phyloP scores from a whole-genome alignment of 257 asterid species.

The Solanum okadae region DNA sequence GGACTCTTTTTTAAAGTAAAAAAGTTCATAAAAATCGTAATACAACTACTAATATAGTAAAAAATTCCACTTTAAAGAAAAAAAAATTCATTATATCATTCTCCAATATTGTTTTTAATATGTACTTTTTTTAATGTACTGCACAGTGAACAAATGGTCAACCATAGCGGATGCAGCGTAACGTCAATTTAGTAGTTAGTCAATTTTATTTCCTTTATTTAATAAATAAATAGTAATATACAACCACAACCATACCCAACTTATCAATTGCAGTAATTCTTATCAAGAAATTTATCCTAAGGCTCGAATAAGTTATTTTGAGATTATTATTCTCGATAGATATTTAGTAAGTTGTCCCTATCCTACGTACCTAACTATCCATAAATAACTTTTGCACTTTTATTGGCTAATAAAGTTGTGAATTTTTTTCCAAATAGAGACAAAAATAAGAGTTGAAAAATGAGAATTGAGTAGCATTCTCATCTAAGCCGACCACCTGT shows the following conservation, averaged over 20 bases:
- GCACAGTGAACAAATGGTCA: background rate
- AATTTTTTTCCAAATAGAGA: background rate
- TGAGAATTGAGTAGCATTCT: background rate
- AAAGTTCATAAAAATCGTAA: background rate
- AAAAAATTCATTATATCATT: too few relatives aligned
- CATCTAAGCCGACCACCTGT: background rate
- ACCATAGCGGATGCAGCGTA: background rate
- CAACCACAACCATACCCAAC: background rate
- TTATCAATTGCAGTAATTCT: background rate
- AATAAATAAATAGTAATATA: too few relatives aligned
- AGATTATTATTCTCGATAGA: too few relatives aligned
- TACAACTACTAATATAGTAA: background rate
- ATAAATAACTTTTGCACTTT: background rate
- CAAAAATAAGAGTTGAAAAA: background rate
- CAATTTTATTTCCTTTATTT: background rate
- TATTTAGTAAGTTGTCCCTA: accelerated
- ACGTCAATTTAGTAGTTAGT: background rate
- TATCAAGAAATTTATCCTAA: too few relatives aligned
- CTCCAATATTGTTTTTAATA: background rate
- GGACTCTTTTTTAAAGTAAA: background rate
- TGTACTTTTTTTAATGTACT: background rate
- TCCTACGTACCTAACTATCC: accelerated
- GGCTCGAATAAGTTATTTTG: background rate
- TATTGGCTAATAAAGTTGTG: background rate
- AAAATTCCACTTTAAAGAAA: background rate